Base-by-base conservation (phyloP, 2,329 filamentous ascomycete species). In the Hymenoscyphus albidus region DNA sequence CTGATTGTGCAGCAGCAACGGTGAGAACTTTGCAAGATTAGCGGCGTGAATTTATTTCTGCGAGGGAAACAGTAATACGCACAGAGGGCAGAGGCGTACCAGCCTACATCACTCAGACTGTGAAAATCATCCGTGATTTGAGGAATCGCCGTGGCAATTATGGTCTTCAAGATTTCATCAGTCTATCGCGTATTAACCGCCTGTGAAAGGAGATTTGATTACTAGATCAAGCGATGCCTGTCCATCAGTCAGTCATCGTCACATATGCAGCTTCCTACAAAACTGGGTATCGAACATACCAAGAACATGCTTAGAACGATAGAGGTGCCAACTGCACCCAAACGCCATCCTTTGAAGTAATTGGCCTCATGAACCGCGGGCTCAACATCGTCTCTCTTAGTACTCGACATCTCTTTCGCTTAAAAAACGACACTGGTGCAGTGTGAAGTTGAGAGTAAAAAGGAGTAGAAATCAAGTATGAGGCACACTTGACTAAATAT, bases 71-170 rank as follows among this genome's bases (percentile, higher is more conserved):
- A 42, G 40, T 14, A 14, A 42, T 42, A 42, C 40, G 13, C 13
- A 44, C 40, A 81, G 66, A 80, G 84, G 58, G 81, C 80, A 35
- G 82, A 79, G 2, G 82, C 83, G 66, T 87, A 87, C 84, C 85
- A 87, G 40, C 81, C 80, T 65, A 67, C 77, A 78, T 61, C 76
- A 72, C 40, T 48, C 4, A 51, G 35, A 13, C 48, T n/a, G 44
- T 42, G 51, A 22, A 62, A 62, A 32, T 60, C 12, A 51, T 61
- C 39, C 12, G 58, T 54, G n/a, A 61, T 58, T 66, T 62, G 42
- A 56, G 71, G 67, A 64, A 67, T 66, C 80, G 6, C 74, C 75
- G 65, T 82, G 79, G 80, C 73, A 81, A 14, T 77, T 74, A 62
- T 62, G 13, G 44, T 61, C 59, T 51, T 31, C 16, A 16, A 80